Evolutionary conservation across 208 protist genomes (phyloP).

Genomic region (Crithidia acanthocephali): DNA sequence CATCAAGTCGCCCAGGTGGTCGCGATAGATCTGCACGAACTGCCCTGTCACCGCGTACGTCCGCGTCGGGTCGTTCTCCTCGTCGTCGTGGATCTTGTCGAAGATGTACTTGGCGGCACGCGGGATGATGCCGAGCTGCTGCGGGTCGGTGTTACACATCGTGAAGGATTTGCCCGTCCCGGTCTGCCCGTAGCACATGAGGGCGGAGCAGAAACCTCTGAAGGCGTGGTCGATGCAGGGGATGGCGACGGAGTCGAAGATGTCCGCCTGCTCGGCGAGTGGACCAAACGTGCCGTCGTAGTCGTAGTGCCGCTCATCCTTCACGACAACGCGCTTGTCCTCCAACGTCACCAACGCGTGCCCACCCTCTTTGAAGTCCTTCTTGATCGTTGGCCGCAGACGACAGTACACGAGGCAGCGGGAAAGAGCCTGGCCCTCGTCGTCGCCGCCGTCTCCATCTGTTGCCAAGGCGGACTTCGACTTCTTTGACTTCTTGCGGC

Average conservation of each 20-base stretch:
- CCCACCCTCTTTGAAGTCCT: slow-evolving; percentile 72
- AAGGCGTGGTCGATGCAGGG: slow-evolving; percentile 88
- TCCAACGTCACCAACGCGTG: slow-evolving; percentile 59
- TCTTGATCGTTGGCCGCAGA: slow-evolving; percentile 69
- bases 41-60: slow-evolving; percentile 64
- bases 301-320: slow-evolving; percentile 85
- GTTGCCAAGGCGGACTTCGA: neutral
- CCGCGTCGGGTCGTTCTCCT: slow-evolving; percentile 26
- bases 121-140: slow-evolving; percentile 88
- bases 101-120: slow-evolving; percentile 81
- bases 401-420: slow-evolving; percentile 87
- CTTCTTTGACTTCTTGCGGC: slow-evolving; percentile 22
- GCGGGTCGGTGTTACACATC: slow-evolving; percentile 87
- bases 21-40: slow-evolving; percentile 93
- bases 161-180: slow-evolving; percentile 93
- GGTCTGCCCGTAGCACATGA: slow-evolving; percentile 95
- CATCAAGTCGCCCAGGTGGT: slow-evolving; percentile 88
- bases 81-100: slow-evolving; percentile 42
- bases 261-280: slow-evolving; percentile 66
- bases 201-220: slow-evolving; percentile 84
- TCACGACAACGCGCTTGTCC: slow-evolving; percentile 66
- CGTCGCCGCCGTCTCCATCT: slow-evolving; percentile 1
- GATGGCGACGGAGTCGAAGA: slow-evolving; percentile 81
- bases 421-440: slow-evolving; percentile 31
- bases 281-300: slow-evolving; percentile 85